Percentiles rank a stretch among this genome's conserved stretches.
Conservation (phyloP, 495 filamentous ascomycete genomes). For the Hyaloscypha bicolor region DNA sequence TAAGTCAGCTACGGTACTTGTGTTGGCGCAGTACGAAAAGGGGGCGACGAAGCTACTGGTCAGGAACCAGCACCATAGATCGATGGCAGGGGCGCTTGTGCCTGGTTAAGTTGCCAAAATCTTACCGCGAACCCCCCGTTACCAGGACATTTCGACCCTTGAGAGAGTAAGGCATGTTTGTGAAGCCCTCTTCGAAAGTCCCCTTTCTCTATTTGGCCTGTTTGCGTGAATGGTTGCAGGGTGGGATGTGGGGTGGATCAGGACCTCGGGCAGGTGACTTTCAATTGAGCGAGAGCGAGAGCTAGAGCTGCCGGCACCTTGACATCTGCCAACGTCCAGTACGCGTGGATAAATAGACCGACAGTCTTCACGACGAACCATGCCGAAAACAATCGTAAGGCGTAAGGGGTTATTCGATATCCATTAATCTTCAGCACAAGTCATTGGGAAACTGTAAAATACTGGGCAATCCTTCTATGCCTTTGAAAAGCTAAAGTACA, state of each 20-base stretch:
- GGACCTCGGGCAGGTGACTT: too few relatives aligned
- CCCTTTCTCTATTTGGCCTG: neutral
- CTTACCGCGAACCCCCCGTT: conserved; percentile 68
- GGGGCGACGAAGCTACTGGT: neutral
- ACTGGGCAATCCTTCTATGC: conserved; percentile 35
- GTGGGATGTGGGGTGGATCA: neutral
- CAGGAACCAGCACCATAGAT: neutral
- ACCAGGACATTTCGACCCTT: conserved; percentile 66
- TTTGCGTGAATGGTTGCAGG: neutral
- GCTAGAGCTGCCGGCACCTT: too few relatives aligned
- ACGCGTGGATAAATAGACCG: neutral
- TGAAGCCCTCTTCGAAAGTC: neutral
- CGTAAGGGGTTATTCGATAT: neutral
- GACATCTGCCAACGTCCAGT: too few relatives aligned
- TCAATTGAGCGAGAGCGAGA: too few relatives aligned
- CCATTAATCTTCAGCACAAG: neutral
- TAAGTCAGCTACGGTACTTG: neutral
- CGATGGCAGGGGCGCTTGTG: too few relatives aligned
- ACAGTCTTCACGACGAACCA: neutral
- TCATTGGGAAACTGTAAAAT: neutral
- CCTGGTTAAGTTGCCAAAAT: neutral
- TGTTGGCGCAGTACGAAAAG: neutral
- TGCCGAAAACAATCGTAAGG: neutral
- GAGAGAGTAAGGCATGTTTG: conserved; percentile 61
- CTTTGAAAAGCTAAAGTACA: conserved; percentile 34